Conservation (phyloP, 352 stramenopile genomes). For the Phytophthora aleatoria region DNA sequence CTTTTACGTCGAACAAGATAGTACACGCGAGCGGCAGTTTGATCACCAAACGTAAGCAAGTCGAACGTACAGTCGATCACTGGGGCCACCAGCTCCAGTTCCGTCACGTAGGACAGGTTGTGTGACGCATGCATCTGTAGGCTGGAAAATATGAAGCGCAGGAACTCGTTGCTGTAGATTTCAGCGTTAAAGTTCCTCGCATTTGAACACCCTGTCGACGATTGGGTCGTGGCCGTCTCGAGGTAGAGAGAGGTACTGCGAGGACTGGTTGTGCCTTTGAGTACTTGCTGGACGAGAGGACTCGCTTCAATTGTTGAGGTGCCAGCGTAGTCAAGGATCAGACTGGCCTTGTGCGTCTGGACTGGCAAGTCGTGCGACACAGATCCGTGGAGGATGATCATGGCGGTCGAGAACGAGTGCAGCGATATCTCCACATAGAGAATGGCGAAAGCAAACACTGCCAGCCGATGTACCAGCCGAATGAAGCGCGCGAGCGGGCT, state of each 20-base stretch:
- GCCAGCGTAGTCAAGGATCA: conserved; percentile 41
- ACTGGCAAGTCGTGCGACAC: conserved; percentile 22
- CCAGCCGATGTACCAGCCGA: conserved; percentile 19
- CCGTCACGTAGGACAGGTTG: conserved; percentile 33
- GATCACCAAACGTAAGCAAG: conserved; percentile 18
- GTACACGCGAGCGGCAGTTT: conserved; percentile 22
- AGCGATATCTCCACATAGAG: conserved; percentile 35
- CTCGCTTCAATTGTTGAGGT: conserved; percentile 35
- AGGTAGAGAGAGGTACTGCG: conserved; percentile 42
- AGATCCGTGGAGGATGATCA: conserved; percentile 19
- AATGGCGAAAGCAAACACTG: conserved; percentile 26
- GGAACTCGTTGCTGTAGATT: conserved; percentile 37
- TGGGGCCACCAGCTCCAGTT: conserved; percentile 41
- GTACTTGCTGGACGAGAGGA: conserved; percentile 29
- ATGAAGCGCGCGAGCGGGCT: conserved; percentile 1
- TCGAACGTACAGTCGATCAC: conserved; percentile 45
- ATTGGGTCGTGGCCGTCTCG: conserved; percentile 13
- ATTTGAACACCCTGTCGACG: conserved; percentile 22
- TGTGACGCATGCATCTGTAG: conserved; percentile 22
- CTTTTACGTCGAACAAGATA: conserved; percentile 30
- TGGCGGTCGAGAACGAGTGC: conserved; percentile 22
- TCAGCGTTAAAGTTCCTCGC: conserved; percentile 8
- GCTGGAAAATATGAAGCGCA: conserved; percentile 31
- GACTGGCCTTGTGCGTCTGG: conserved; percentile 10
- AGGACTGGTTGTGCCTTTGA: conserved; percentile 24